These are phyloP conservation scores for Rosellinia necatrix DNA, from an alignment of 2,329 filamentous ascomycete species.

Conservation along the genomic window DNA sequence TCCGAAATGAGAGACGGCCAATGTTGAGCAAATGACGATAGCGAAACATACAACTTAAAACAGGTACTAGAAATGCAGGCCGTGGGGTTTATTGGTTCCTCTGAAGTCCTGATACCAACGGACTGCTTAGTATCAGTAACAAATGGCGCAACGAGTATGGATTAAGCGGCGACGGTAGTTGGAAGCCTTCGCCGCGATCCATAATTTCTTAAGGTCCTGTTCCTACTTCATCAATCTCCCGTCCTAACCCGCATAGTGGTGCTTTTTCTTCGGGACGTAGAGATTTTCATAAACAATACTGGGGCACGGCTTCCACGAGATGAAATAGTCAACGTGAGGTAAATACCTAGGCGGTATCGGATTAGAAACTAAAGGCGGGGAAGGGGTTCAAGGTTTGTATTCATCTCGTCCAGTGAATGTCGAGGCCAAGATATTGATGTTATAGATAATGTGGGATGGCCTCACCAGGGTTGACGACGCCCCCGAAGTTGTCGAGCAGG, in stretches of 20 bases:
- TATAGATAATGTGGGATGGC: neutral
- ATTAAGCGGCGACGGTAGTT: too few species aligned
- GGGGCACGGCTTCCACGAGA: neutral
- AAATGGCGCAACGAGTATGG: neutral
- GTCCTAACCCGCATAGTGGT: too few species aligned
- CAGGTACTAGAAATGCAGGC: neutral
- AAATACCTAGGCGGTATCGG: too few species aligned
- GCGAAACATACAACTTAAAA: neutral
- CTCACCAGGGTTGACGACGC: conserved; percentile 76
- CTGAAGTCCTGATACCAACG: neutral
- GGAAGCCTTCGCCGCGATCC: too few species aligned
- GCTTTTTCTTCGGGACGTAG: too few species aligned
- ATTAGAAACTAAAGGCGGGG: neutral
- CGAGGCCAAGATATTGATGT: neutral
- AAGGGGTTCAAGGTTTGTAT: neutral
- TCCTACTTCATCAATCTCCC: too few species aligned
- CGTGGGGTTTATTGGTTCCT: neutral
- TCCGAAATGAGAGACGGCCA: conserved; percentile 1
- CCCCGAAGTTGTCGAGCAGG: conserved; percentile 73
- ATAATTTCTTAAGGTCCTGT: too few species aligned
- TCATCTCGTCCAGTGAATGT: neutral
- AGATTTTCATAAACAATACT: neutral
- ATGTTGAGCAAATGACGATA: neutral
- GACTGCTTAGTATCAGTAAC: too few species aligned
- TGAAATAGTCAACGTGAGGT: too few species aligned